Percentiles rank a stretch among this genome's conserved stretches.
phyloP scores from a whole-genome alignment of 2,329 filamentous ascomycete genomes.

The Metarhizium rileyi region DNA sequence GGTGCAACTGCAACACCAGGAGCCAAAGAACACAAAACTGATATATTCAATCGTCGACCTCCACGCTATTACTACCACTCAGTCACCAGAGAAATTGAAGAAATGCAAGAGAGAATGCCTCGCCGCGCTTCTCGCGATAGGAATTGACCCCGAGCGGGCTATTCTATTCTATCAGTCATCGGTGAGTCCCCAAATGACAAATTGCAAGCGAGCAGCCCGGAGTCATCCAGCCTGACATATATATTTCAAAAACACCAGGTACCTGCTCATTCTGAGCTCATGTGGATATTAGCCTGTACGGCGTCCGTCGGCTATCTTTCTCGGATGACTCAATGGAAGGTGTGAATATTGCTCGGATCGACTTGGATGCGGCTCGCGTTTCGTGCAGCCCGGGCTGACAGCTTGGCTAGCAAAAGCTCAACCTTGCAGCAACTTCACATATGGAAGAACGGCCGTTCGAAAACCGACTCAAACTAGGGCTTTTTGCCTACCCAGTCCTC shows the following conservation, averaged over 20 bases:
- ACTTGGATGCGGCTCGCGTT: not conserved
- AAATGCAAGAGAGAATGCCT: slow-evolving; percentile 63
- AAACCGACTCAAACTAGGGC: slow-evolving; percentile 64
- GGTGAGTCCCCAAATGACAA: slow-evolving; percentile 34
- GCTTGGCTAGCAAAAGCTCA: slow-evolving; percentile 58
- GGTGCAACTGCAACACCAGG: slow-evolving; percentile 63
- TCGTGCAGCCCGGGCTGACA: not conserved
- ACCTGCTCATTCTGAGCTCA: slow-evolving; percentile 73
- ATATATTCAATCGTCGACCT: slow-evolving; percentile 87
- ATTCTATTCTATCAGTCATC: slow-evolving; percentile 76
- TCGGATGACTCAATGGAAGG: slow-evolving; percentile 99
- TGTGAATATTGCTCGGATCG: slow-evolving; percentile 19
- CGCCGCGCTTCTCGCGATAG: slow-evolving; percentile 73
- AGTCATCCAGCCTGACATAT: not conserved
- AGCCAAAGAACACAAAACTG: slow-evolving; percentile 47
- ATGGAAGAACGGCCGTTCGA: slow-evolving; percentile 49
- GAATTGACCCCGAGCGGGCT: slow-evolving; percentile 66
- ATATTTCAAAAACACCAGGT: slow-evolving; percentile 39
- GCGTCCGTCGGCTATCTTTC: slow-evolving; percentile 89
- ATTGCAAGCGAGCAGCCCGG: not conserved
- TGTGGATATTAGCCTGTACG: slow-evolving; percentile 93
- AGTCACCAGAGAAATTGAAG: slow-evolving; percentile 51
- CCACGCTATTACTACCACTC: slow-evolving; percentile 79
- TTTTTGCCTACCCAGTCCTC: slow-evolving; percentile 93
- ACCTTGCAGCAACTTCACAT: slow-evolving; percentile 47